Percentiles rank a stretch among this genome's conserved stretches.
Evolutionary conservation across 148 eudicot species (phyloP).

Genomic region (Beta vulgaris): DNA sequence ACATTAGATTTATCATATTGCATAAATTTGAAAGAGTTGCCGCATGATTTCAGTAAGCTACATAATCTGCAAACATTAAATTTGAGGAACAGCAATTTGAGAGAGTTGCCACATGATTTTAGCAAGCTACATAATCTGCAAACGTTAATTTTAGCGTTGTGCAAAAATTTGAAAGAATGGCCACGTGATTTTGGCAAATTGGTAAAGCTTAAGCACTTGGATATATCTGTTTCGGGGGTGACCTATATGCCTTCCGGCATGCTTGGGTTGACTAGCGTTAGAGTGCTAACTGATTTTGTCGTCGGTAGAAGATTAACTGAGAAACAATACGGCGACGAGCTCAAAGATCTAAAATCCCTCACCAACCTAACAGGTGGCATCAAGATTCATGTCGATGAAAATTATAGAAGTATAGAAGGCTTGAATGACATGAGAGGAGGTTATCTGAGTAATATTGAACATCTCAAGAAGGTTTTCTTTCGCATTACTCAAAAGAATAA

Average conservation of each 20-base stretch:
- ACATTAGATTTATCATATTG: not conserved
- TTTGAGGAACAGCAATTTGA: not conserved
- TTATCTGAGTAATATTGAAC: not conserved
- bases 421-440: not conserved
- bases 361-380: not conserved
- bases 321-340: not conserved
- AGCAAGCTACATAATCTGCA: slow-evolving; percentile 27
- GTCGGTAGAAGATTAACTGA: not conserved
- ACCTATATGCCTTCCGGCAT: slow-evolving; percentile 17
- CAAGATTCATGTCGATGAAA: not conserved
- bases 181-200: slow-evolving; percentile 15
- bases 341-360: not conserved
- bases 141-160: not conserved
- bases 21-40: slow-evolving; percentile 6
- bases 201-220: slow-evolving; percentile 2
- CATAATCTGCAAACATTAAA: slow-evolving; percentile 21
- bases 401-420: too few relatives aligned
- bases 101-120: slow-evolving; percentile 15
- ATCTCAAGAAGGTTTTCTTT: not conserved
- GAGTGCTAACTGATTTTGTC: not conserved
- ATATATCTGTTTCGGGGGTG: not conserved
- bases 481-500: not conserved
- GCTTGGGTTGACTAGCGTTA: slow-evolving; percentile 13
- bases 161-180: slow-evolving; percentile 2
- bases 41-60: slow-evolving; percentile 11